Conservation (phyloP, 1,139 yeast species). For the Blastobotrys indianensis region DNA sequence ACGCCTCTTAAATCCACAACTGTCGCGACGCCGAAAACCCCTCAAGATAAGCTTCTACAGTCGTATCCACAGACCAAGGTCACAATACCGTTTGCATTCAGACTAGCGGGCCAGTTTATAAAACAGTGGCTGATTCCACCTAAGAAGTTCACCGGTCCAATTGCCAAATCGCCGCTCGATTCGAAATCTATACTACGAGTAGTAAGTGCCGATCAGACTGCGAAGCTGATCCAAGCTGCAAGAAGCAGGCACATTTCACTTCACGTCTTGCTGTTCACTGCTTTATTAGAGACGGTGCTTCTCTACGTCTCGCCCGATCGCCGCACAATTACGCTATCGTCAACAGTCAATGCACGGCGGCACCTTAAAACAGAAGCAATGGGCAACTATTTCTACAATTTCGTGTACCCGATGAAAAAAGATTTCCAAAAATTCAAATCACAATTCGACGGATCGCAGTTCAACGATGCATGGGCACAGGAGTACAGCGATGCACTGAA, state of each 20-base stretch:
- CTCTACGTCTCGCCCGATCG: background rate
- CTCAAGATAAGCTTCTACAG: too few species aligned
- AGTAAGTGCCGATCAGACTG: background rate
- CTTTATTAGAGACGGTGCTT: constrained; percentile 5
- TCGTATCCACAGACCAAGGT: too few species aligned
- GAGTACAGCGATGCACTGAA: constrained; percentile 9
- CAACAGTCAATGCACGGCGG: constrained; percentile 21
- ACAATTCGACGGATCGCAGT: background rate
- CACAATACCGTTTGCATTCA: too few species aligned
- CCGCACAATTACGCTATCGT: too few species aligned
- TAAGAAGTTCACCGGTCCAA: too few species aligned
- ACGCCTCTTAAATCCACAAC: background rate
- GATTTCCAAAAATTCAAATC: too few species aligned
- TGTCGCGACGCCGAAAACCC: too few species aligned
- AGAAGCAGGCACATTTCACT: constrained; percentile 2
- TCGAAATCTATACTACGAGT: too few species aligned
- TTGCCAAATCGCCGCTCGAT: too few species aligned
- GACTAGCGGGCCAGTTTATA: too few species aligned
- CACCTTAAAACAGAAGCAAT: constrained; percentile 10
- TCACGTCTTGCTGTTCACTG: constrained; percentile 7
- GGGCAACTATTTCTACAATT: constrained; percentile 19
- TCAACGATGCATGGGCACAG: constrained; percentile 13
- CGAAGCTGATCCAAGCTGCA: constrained; percentile 9
- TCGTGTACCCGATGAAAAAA: constrained; percentile 1
- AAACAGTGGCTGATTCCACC: too few species aligned